phyloP scores from a whole-genome alignment of 2,329 filamentous ascomycete species.

The Aspergillus pseudonomiae region DNA sequence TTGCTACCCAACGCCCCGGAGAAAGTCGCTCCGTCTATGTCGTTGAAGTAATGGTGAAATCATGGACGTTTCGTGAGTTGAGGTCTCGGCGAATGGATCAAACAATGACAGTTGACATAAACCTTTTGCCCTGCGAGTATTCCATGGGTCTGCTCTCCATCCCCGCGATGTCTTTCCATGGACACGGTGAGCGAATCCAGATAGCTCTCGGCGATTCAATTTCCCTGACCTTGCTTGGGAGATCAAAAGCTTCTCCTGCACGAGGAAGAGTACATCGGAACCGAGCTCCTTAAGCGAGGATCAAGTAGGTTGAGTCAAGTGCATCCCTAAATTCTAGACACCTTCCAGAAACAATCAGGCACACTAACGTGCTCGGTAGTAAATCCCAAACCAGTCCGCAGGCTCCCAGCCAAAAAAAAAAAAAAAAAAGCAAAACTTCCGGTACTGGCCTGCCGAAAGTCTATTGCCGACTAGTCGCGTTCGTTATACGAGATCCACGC shows the following conservation, averaged over 20 bases:
- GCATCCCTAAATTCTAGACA: neutral
- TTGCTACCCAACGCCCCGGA: neutral
- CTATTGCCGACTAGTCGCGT: neutral
- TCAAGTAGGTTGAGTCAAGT: neutral
- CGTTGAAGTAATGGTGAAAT: constrained; percentile 4
- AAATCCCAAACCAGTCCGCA: neutral
- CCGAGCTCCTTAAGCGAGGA: neutral
- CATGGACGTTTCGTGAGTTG: neutral
- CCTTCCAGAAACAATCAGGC: neutral
- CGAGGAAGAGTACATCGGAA: neutral
- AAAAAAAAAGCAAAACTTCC: neutral
- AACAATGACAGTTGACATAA: neutral
- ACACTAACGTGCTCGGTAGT: neutral
- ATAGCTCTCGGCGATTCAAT: neutral
- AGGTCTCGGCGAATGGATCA: neutral
- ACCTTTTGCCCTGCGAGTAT: neutral
- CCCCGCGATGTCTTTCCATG: neutral
- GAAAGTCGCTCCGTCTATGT: neutral
- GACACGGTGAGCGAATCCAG: neutral
- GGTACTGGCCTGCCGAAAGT: constrained; percentile 1
- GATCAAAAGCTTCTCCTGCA: neutral
- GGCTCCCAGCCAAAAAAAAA: neutral
- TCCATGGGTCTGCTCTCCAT: neutral
- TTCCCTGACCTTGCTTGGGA: neutral
- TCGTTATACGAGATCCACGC: neutral